These are phyloP conservation scores for Sclerotinia nivalis DNA, from an alignment of 2,329 filamentous ascomycete species.

Conservation along the genomic window DNA sequence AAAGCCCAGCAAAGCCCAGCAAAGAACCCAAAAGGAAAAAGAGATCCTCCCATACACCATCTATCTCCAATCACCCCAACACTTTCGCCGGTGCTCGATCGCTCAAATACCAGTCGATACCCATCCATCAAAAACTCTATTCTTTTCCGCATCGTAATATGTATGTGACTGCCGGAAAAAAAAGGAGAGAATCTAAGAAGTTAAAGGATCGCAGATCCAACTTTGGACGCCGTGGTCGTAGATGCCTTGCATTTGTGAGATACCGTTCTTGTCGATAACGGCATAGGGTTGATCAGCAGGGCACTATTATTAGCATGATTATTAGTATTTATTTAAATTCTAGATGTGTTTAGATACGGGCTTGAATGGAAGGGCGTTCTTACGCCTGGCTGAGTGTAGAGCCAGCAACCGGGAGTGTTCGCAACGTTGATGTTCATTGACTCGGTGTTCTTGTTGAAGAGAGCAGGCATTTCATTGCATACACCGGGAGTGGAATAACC, in stretches of 20 bases:
- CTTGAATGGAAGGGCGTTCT: background rate
- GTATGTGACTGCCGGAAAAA: background rate
- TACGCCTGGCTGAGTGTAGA: slow-evolving; percentile 15
- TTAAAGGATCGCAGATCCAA: slow-evolving; percentile 2
- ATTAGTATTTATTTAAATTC: background rate
- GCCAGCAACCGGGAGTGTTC: slow-evolving; percentile 5
- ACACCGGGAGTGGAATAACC: background rate
- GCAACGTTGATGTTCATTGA: slow-evolving; percentile 12
- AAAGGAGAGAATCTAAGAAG: background rate
- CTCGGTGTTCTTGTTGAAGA: background rate
- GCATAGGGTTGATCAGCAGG: background rate
- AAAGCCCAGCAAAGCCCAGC: background rate
- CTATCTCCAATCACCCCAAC: background rate
- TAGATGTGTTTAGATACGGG: too few relatives aligned
- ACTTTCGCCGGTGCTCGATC: background rate
- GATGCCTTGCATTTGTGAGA: background rate
- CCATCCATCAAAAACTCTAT: background rate
- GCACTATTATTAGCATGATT: background rate
- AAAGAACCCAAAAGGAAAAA: background rate
- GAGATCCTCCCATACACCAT: background rate
- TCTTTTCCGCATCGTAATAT: background rate
- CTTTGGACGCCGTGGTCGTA: slow-evolving; percentile 6
- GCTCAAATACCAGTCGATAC: slow-evolving; percentile 1
- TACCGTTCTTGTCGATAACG: slow-evolving; percentile 1
- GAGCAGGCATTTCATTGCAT: slow-evolving; percentile 8